Conservation (phyloP, 495 filamentous ascomycete genomes). For the Neurospora sp. region DNA sequence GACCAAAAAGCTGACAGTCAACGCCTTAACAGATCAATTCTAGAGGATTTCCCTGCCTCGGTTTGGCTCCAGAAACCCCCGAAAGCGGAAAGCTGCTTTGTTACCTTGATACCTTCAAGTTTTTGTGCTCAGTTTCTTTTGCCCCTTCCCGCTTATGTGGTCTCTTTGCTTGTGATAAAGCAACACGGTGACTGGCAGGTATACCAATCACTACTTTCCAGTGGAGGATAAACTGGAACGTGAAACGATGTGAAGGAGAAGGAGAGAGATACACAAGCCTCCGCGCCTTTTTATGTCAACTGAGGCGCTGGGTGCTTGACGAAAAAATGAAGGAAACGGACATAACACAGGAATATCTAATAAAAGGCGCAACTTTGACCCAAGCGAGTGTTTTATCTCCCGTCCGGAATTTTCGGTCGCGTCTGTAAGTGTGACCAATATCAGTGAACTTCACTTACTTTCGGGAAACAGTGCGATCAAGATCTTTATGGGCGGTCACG, state of each 20-base stretch:
- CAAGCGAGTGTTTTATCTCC: neutral
- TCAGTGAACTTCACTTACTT: neutral
- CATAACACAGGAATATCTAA: neutral
- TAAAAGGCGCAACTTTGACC: neutral
- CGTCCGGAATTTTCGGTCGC: too few species aligned
- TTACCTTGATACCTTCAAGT: neutral
- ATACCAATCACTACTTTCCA: neutral
- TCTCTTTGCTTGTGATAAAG: too few species aligned
- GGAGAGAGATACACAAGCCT: neutral
- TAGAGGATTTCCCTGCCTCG: neutral
- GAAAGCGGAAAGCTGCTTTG: neutral
- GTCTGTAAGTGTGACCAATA: neutral
- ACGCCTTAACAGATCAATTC: neutral
- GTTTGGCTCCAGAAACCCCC: neutral
- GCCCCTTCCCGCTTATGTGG: too few species aligned
- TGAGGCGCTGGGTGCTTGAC: neutral
- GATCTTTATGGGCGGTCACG: neutral
- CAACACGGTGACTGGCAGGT: neutral
- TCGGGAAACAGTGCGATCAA: neutral
- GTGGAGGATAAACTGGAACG: neutral
- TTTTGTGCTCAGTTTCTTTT: neutral
- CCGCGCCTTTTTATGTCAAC: neutral
- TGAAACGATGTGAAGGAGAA: neutral
- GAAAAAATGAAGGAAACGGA: neutral
- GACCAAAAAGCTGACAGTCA: neutral